Evolutionary conservation across 176 grass and related monocot genomes (phyloP).

Genomic region (Thalia dealbata): DNA sequence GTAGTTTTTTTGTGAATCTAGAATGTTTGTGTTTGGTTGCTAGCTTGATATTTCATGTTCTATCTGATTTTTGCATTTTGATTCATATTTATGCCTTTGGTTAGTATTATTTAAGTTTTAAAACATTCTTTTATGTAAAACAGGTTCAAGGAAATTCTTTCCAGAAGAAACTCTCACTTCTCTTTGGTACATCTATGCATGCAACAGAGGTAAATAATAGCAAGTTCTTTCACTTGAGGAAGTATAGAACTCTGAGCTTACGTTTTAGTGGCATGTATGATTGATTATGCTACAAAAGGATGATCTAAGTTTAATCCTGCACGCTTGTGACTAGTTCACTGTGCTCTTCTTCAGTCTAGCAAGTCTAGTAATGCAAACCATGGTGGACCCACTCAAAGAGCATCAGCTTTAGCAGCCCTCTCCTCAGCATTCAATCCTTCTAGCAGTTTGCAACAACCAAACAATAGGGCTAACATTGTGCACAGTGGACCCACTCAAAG

Average conservation of each 20-base stretch:
- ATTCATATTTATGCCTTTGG: conserved; percentile 6
- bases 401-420: conserved; percentile 76
- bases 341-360: conserved; percentile 1
- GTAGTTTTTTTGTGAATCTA: neutral
- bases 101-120: neutral
- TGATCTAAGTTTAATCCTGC: too few species aligned
- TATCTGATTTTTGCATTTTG: neutral
- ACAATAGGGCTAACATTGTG: neutral
- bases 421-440: conserved; percentile 88
- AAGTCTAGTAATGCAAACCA: conserved; percentile 6
- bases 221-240: neutral
- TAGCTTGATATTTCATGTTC: neutral
- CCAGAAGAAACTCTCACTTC: conserved; percentile 77
- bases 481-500: conserved; percentile 1
- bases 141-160: conserved; percentile 96
- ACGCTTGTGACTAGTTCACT: neutral
- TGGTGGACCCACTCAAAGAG: conserved; percentile 74
- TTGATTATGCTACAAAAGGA: too few species aligned
- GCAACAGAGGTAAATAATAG: conserved; percentile 45
- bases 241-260: neutral
- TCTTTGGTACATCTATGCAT: conserved; percentile 57
- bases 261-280: neutral
- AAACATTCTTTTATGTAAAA: conserved; percentile 21
- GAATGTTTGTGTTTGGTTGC: neutral
- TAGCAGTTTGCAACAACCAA: neutral